These are phyloP conservation scores for Achlya hypogyna DNA, from an alignment of 352 stramenopile genomes.

Conservation along the genomic window DNA sequence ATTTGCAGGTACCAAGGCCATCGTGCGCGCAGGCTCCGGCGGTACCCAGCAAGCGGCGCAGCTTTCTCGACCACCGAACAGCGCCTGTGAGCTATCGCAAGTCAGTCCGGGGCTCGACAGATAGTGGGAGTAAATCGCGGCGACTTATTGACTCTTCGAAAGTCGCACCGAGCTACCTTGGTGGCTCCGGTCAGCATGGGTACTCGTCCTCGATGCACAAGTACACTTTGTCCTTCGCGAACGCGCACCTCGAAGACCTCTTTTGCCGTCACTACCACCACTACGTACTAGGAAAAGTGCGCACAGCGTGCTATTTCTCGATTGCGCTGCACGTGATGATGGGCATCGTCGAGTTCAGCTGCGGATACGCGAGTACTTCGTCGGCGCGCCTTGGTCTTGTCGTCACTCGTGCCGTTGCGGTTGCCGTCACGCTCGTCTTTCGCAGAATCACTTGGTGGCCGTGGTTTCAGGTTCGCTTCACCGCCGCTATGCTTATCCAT, in stretches of 20 bases:
- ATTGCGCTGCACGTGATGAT: conserved; percentile 36
- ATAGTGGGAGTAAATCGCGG: neutral
- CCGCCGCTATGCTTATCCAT: conserved; percentile 36
- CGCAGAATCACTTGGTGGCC: conserved; percentile 32
- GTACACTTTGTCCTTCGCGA: conserved; percentile 50
- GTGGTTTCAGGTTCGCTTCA: conserved; percentile 42
- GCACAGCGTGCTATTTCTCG: conserved; percentile 38
- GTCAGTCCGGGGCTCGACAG: neutral
- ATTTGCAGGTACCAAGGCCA: neutral
- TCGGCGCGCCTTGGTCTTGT: conserved; percentile 29
- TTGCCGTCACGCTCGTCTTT: conserved; percentile 36
- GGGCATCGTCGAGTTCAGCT: conserved; percentile 41
- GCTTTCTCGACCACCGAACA: neutral
- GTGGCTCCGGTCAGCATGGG: neutral
- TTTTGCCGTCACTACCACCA: conserved; percentile 69
- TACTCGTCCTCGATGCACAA: conserved; percentile 30
- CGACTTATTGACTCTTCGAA: neutral
- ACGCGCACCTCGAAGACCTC: conserved; percentile 48
- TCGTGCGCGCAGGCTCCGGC: neutral
- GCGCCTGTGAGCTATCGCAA: neutral
- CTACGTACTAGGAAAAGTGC: conserved; percentile 62
- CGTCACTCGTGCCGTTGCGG: conserved; percentile 30
- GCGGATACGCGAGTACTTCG: conserved; percentile 19
- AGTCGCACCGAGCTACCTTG: conserved; percentile 7
- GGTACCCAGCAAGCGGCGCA: neutral